These are phyloP conservation scores for Penicillium sp. DNA, from an alignment of 2,329 filamentous ascomycete genomes.

Conservation along the genomic window DNA sequence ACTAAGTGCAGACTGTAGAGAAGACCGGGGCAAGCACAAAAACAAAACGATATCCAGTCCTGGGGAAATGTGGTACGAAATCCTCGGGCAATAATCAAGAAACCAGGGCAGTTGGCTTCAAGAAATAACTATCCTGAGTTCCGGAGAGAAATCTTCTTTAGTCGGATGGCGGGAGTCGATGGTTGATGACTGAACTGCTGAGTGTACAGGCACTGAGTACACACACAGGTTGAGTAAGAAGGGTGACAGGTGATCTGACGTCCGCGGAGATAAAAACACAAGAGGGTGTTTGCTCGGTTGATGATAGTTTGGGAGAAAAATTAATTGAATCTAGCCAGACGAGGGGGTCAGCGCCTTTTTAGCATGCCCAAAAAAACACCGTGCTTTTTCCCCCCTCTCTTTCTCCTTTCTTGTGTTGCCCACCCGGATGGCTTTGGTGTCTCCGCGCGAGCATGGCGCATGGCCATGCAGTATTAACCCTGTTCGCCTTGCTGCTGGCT, in stretches of 20 bases:
- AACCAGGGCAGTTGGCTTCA: slow-evolving; percentile 16
- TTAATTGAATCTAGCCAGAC: slow-evolving; percentile 4
- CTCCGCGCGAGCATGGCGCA: slow-evolving; percentile 15
- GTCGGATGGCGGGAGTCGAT: not conserved
- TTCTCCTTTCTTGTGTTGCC: no score
- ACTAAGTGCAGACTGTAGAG: slow-evolving; percentile 19
- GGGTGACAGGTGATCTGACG: no score
- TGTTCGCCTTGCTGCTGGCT: not conserved
- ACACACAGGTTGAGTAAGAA: no score
- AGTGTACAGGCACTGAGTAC: not conserved
- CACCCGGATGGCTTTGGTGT: not conserved
- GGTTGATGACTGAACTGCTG: not conserved
- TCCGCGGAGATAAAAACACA: no score
- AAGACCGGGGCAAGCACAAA: slow-evolving; percentile 27
- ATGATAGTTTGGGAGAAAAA: slow-evolving; percentile 11
- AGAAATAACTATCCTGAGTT: slow-evolving; percentile 9
- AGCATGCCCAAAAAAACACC: slow-evolving; percentile 12
- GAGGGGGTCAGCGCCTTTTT: slow-evolving; percentile 22
- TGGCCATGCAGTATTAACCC: slow-evolving; percentile 15
- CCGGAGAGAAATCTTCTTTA: slow-evolving; percentile 7
- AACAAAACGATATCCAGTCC: slow-evolving; percentile 33
- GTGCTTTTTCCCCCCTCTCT: slow-evolving; percentile 7
- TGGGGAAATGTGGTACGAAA: slow-evolving; percentile 22
- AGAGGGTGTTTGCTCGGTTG: no score
- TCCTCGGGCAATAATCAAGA: slow-evolving; percentile 23